Evolutionary conservation across 208 protist genomes (phyloP).

Genomic region (Trypanosoma theileri): DNA sequence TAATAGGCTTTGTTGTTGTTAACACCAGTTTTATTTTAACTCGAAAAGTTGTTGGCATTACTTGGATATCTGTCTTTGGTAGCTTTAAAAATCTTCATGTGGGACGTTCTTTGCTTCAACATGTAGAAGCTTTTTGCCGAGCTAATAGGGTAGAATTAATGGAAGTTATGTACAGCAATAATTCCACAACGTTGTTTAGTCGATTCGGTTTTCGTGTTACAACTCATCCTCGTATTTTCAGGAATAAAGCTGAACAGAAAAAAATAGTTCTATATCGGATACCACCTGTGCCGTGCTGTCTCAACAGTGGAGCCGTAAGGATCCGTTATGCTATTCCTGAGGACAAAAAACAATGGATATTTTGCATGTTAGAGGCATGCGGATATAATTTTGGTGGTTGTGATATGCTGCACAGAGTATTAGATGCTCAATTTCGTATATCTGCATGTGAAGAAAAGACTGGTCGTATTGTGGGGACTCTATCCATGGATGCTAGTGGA

Average conservation of each 20-base stretch:
- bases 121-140: conserved; percentile 24
- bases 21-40: conserved; percentile 10
- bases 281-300: conserved; percentile 9
- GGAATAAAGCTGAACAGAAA: conserved; percentile 9
- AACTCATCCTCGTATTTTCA: neutral
- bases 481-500: conserved; percentile 33
- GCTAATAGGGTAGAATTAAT: conserved; percentile 8
- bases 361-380: conserved; percentile 30
- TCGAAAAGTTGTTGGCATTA: conserved; percentile 11
- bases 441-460: conserved; percentile 21
- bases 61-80: conserved; percentile 33
- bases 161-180: conserved; percentile 8
- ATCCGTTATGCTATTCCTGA: conserved; percentile 20
- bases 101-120: conserved; percentile 25
- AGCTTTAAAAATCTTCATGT: conserved; percentile 21
- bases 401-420: conserved; percentile 26
- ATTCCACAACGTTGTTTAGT: conserved; percentile 15
- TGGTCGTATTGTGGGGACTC: conserved; percentile 30
- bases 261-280: neutral
- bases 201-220: conserved; percentile 6
- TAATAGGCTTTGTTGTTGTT: conserved; percentile 26
- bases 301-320: conserved; percentile 9
- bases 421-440: conserved; percentile 35
- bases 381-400: conserved; percentile 41
- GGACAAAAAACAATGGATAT: conserved; percentile 29